Base-by-base conservation (phyloP, 164 flowering plant genomes). In the Chloranthus sessilifolius region DNA sequence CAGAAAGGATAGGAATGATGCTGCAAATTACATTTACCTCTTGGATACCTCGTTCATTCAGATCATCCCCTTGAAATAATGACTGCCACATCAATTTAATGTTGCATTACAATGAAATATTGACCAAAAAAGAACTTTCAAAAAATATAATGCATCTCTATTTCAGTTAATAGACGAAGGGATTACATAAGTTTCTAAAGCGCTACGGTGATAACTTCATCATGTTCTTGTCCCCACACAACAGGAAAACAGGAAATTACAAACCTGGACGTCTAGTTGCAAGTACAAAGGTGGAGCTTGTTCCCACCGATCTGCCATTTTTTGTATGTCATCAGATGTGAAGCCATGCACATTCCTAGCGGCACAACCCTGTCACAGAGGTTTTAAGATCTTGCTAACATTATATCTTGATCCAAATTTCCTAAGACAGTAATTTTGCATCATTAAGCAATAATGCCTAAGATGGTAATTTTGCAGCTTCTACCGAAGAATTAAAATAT, bases 291-390 rank as follows among this genome's bases (percentile, higher is more conserved):
- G 55, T 38, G 99, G 91, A 64, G 95, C 77, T 50, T 88, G 89
- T 68, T 92, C 96, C 96, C 96, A 92, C 62, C 58, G 73, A 35
- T 44, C 63, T 43, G 87, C 94, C 99, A 92, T 92, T 73, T 74
- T 73, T 31, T 73, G 68, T 42, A 92, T 79, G 38, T 76, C 84
- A 62, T 72, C 82, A 44, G 48, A 71, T 45, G 78, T 79, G 64
- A 92, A 83, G 38, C 85, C 83, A 66, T 92, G 99, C 44, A 92
- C 79, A 63, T 92, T 92, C 70, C 99, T 80, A 15, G 99, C 99
- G 29, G 99, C 89, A 63, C 99, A 92, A 21, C 98, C 98, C 98
- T 92, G 68, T 41, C 56, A 59, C 43, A 45, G 24, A 30, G n/a
- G 36, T n/a, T 27, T 27, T n/a, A 43, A 44, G 20, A 27, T 54